Percentiles rank a stretch among this genome's conserved stretches.
Conservation (phyloP, 2,329 filamentous ascomycete genomes). For the Pestalotiopsis sp. region DNA sequence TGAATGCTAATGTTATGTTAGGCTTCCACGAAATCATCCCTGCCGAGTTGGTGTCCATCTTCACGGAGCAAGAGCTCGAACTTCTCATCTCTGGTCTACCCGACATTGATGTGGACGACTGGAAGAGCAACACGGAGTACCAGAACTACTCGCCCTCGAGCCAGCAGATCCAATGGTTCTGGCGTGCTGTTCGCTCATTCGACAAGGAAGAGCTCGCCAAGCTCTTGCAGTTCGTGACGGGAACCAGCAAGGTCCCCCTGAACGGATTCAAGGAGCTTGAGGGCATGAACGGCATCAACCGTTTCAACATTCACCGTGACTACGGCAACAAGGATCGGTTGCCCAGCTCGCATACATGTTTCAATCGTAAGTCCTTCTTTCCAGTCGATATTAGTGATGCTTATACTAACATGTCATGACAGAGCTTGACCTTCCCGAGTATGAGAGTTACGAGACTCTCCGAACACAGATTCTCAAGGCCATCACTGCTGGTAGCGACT, state of each 20-base stretch:
- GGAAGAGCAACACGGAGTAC: slow-evolving; percentile 99
- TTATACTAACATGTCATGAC: slow-evolving; percentile 36
- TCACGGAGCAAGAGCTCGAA: slow-evolving; percentile 97
- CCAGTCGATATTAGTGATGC: neutral
- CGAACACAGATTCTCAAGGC: slow-evolving; percentile 89
- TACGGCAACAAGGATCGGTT: slow-evolving; percentile 95
- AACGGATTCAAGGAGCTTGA: slow-evolving; percentile 99
- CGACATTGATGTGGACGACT: slow-evolving; percentile 97
- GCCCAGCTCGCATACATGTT: slow-evolving; percentile 96
- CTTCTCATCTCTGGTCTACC: slow-evolving; percentile 94
- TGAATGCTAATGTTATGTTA: slow-evolving; percentile 38
- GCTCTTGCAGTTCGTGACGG: slow-evolving; percentile 95
- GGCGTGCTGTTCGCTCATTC: slow-evolving; percentile 94
- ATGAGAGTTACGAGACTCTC: slow-evolving; percentile 91
- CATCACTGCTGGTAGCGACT: slow-evolving; percentile 97
- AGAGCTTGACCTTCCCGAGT: slow-evolving; percentile 98
- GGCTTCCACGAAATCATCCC: slow-evolving; percentile 99
- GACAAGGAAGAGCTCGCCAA: slow-evolving; percentile 99
- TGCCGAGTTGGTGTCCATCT: slow-evolving; percentile 90
- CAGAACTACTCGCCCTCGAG: slow-evolving; percentile 96
- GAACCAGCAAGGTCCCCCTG: slow-evolving; percentile 95
- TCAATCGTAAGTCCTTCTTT: slow-evolving; percentile 80
- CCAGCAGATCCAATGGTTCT: slow-evolving; percentile 99
- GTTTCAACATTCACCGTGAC: slow-evolving; percentile 98
- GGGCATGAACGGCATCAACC: slow-evolving; percentile 97